Conservation (phyloP, 2,329 filamentous ascomycete genomes). For the Penicillium sp. region DNA sequence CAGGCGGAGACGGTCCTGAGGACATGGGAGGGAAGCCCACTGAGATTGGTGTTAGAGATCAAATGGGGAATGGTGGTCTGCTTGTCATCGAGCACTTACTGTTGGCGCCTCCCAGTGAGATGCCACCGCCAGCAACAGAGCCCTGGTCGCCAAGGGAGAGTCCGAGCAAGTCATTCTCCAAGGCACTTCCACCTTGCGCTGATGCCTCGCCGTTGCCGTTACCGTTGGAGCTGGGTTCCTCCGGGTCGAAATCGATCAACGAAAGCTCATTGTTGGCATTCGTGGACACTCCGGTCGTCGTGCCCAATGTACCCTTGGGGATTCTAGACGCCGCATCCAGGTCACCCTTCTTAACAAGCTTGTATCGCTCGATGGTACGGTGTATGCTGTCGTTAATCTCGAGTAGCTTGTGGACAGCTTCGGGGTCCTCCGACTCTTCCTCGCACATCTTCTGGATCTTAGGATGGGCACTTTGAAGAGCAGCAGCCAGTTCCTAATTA, state of each 20-base stretch:
- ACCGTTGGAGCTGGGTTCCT: conserved; percentile 50
- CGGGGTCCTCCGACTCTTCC: conserved; percentile 94
- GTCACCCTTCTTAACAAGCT: conserved; percentile 93
- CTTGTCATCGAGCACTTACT: conserved; percentile 46
- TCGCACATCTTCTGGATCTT: conserved; percentile 99
- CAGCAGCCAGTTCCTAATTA: conserved; percentile 70
- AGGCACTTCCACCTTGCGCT: conserved; percentile 57
- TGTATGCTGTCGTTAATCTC: conserved; percentile 99
- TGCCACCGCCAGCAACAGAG: conserved; percentile 74
- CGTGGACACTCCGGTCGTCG: conserved; percentile 63
- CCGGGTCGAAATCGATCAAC: conserved; percentile 79
- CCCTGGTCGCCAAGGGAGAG: conserved; percentile 72
- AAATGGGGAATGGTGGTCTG: not conserved
- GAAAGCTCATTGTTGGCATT: conserved; percentile 77
- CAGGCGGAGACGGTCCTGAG: conserved; percentile 20
- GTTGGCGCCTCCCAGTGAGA: conserved; percentile 68
- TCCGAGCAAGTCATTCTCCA: conserved; percentile 89
- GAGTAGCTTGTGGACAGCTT: conserved; percentile 90
- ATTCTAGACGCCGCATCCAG: conserved; percentile 78
- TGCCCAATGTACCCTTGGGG: conserved; percentile 73
- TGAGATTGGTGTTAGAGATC: conserved; percentile 1
- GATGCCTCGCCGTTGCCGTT: conserved; percentile 39
- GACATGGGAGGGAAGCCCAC: conserved; percentile 40
- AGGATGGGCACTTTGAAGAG: conserved; percentile 88
- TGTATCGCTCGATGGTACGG: conserved; percentile 91